phyloP scores from a whole-genome alignment of 257 asterid genomes.

The Forsythia suspensa region DNA sequence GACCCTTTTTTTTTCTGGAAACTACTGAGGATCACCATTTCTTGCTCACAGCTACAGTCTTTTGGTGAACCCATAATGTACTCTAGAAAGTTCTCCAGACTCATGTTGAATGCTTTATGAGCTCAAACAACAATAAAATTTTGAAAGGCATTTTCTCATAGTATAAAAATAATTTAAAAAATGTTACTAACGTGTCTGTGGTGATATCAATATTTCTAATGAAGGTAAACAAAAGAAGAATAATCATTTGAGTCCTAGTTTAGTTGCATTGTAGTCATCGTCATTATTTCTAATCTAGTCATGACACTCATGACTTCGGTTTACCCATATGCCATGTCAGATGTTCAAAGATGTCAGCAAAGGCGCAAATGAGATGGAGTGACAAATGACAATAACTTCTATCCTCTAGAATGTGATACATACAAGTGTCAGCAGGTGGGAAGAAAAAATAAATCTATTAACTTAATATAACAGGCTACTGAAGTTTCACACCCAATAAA shows the following conservation, averaged over 20 bases:
- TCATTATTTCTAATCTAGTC: neutral
- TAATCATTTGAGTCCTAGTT: neutral
- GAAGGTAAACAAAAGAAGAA: neutral
- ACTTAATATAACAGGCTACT: neutral
- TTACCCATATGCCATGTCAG: neutral
- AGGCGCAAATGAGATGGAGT: neutral
- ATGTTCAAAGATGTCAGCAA: neutral
- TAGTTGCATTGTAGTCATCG: neutral
- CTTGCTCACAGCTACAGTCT: neutral
- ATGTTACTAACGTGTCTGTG: neutral
- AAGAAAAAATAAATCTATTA: neutral
- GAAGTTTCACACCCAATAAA: neutral
- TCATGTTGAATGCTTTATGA: neutral
- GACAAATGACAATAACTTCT: neutral
- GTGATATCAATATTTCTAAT: neutral
- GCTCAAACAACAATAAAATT: neutral
- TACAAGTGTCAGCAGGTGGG: neutral
- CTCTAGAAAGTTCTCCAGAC: neutral
- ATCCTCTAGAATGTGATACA: neutral
- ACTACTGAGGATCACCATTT: neutral
- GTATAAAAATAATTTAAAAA: neutral
- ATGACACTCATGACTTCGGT: neutral
- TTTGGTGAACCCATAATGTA: neutral
- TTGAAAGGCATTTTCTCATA: neutral
- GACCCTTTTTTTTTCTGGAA: neutral